Evolutionary conservation across 805 yeast genomes (phyloP).

Genomic region (Kuraishia hungarica): DNA sequence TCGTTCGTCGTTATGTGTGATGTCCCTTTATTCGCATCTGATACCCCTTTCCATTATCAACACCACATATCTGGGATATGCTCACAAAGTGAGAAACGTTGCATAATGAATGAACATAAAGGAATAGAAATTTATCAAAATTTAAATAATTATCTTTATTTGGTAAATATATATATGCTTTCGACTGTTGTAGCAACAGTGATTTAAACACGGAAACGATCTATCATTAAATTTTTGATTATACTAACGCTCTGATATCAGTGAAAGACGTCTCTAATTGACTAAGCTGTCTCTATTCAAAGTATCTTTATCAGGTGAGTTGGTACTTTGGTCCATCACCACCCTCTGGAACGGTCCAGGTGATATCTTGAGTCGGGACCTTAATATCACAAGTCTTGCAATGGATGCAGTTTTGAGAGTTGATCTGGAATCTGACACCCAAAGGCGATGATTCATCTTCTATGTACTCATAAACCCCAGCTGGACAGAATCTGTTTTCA

Average conservation of each 20-base stretch:
- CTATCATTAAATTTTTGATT: not conserved
- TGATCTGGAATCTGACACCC: conserved; percentile 85
- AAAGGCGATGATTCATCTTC: conserved; percentile 48
- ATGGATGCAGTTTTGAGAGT: conserved; percentile 95
- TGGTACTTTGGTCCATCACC: conserved; percentile 98
- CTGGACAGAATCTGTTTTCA: conserved; percentile 93
- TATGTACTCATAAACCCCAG: conserved; percentile 92
- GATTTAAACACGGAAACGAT: no score
- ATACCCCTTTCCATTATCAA: not conserved
- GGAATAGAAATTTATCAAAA: not conserved
- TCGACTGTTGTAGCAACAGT: no score
- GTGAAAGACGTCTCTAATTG: not conserved
- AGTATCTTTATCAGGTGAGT: conserved; percentile 37
- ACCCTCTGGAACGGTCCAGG: conserved; percentile 98
- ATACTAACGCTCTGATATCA: not conserved
- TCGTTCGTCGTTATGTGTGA: not conserved
- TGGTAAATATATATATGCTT: no score
- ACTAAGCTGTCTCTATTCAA: no score
- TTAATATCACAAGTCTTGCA: conserved; percentile 98
- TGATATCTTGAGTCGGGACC: conserved; percentile 88
- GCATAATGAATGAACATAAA: not conserved
- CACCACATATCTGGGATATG: not conserved
- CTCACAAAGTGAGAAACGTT: not conserved
- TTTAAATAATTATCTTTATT: no score
- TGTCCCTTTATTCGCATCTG: not conserved